Percentiles rank a stretch among this genome's conserved stretches.
phyloP scores from a whole-genome alignment of 768 basidiomycete species.

The Sarcodon sp. region DNA sequence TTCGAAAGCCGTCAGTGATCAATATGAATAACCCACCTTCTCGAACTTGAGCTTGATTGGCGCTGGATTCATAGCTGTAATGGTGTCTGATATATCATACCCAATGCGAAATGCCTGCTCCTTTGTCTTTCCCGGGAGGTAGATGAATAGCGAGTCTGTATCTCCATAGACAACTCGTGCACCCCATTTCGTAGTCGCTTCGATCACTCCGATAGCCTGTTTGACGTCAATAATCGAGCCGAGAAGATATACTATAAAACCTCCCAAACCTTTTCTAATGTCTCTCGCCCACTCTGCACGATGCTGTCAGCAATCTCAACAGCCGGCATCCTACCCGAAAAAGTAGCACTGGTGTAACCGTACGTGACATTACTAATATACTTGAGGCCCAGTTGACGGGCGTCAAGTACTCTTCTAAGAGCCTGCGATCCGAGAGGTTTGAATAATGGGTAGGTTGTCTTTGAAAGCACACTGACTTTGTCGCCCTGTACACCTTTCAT shows the following conservation, averaged over 20 bases:
- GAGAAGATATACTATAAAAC: neutral
- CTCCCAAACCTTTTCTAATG: constrained; percentile 69
- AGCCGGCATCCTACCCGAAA: constrained; percentile 95
- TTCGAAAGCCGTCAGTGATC: neutral
- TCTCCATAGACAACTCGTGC: constrained; percentile 92
- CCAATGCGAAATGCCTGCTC: constrained; percentile 92
- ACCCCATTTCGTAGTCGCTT: constrained; percentile 72
- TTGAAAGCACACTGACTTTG: constrained; percentile 37
- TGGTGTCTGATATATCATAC: constrained; percentile 78
- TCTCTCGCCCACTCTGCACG: constrained; percentile 93
- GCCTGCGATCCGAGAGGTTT: constrained; percentile 31
- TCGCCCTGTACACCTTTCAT: constrained; percentile 75
- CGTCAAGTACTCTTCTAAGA: constrained; percentile 67
- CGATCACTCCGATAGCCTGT: constrained; percentile 76
- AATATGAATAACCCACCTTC: constrained; percentile 40
- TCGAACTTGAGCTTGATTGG: constrained; percentile 97
- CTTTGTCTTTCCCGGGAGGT: constrained; percentile 82
- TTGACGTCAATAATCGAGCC: neutral
- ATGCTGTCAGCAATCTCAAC: constrained; percentile 98
- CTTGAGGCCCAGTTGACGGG: constrained; percentile 87
- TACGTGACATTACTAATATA: constrained; percentile 93
- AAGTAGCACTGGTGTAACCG: constrained; percentile 90
- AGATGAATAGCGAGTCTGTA: constrained; percentile 91
- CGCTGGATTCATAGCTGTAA: constrained; percentile 78
- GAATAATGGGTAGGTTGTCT: neutral